Conservation (phyloP, 768 basidiomycete genomes). For the Amanita pseudoporphyria region DNA sequence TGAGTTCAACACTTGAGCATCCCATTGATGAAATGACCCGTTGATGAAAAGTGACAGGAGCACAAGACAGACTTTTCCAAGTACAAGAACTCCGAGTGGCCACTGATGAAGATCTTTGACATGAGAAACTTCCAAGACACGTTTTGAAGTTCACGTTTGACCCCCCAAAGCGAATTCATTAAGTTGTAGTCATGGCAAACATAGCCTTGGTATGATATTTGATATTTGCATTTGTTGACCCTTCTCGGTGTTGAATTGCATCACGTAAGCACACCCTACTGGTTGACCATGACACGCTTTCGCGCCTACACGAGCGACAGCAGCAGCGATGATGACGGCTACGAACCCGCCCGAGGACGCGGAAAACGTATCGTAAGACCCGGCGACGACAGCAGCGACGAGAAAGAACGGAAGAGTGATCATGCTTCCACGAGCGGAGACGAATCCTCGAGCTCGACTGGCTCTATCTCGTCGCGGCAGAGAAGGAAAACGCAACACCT, state of each 20-base stretch:
- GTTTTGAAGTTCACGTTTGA: too few relatives aligned
- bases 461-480: constrained; percentile 20
- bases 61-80: too few relatives aligned
- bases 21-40: too few relatives aligned
- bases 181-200: too few relatives aligned
- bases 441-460: constrained; percentile 22
- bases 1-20: too few relatives aligned
- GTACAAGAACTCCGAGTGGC: too few relatives aligned
- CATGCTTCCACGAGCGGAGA: constrained; percentile 11
- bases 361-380: constrained; percentile 6
- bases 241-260: not conserved
- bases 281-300: constrained; percentile 51
- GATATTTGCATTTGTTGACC: not conserved
- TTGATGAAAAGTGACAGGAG: too few relatives aligned
- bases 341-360: constrained; percentile 8
- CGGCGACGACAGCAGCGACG: constrained; percentile 22
- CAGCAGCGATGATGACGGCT: constrained; percentile 37
- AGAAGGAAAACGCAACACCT: not conserved
- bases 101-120: too few relatives aligned
- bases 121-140: too few relatives aligned
- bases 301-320: constrained; percentile 55
- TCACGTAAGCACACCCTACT: not conserved
- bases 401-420: constrained; percentile 24
- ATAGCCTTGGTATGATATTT: not conserved
- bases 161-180: too few relatives aligned